Evolutionary conservation across 2,329 filamentous ascomycete genomes (phyloP).

Genomic region (Aspergillus terreus): DNA sequence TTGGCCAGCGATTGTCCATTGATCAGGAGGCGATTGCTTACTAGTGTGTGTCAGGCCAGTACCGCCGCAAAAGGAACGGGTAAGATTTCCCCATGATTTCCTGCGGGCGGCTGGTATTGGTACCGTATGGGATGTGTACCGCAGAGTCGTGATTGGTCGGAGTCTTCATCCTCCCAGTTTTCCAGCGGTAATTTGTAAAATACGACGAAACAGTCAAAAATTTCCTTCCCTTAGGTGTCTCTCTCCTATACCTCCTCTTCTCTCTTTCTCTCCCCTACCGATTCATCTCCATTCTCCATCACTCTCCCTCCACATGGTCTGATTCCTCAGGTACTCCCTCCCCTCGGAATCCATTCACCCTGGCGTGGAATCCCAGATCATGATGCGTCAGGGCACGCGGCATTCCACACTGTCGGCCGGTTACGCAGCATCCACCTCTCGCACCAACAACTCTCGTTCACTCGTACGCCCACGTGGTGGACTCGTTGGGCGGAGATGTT

Average conservation of each 20-base stretch:
- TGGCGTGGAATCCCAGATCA: conserved; percentile 12
- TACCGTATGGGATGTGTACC: no score
- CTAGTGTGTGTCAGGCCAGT: no score
- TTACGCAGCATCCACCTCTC: conserved; percentile 25
- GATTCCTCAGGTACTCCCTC: not conserved
- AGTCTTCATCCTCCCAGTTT: not conserved
- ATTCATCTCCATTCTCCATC: not conserved
- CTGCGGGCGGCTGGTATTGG: no score
- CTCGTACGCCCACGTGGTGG: conserved; percentile 37
- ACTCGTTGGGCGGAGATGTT: conserved; percentile 35
- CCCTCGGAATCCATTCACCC: not conserved
- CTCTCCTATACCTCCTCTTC: not conserved
- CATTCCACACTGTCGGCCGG: conserved; percentile 16
- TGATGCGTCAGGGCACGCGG: conserved; percentile 27
- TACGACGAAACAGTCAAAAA: not conserved
- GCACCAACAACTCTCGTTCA: conserved; percentile 21
- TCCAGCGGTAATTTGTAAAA: no score
- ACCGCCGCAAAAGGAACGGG: no score
- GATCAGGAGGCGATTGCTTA: no score
- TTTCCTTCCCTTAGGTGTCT: conserved; percentile 3
- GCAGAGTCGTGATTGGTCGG: not conserved
- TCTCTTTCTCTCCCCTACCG: conserved; percentile 1
- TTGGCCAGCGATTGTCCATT: no score
- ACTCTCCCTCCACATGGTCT: not conserved
- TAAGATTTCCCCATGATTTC: no score